Evolutionary conservation across 2,329 filamentous ascomycete species (phyloP).

Genomic region (Taxawa tesnikishii): DNA sequence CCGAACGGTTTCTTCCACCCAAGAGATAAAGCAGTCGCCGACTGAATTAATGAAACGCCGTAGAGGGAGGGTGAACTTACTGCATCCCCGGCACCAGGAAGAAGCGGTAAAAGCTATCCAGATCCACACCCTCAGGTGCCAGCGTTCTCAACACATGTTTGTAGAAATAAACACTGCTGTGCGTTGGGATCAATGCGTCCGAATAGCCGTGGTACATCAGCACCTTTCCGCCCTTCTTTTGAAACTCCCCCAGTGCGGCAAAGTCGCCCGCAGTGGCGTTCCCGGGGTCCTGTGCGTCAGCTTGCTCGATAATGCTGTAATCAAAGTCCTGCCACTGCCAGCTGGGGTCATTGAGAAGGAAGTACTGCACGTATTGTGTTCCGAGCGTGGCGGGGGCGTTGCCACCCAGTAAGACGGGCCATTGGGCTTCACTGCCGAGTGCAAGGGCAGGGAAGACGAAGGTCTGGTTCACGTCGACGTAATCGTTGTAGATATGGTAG

Average conservation of each 20-base stretch:
- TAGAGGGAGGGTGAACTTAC: not conserved
- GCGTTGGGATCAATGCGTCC: slow-evolving; percentile 36
- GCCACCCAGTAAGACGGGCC: slow-evolving; percentile 23
- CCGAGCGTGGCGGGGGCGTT: slow-evolving; percentile 24
- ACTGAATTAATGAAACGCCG: too few relatives aligned
- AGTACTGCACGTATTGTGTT: slow-evolving; percentile 27
- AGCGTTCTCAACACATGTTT: slow-evolving; percentile 27
- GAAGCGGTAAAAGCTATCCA: slow-evolving; percentile 29
- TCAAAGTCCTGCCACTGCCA: slow-evolving; percentile 28
- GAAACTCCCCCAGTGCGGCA: slow-evolving; percentile 35
- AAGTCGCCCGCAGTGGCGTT: slow-evolving; percentile 36
- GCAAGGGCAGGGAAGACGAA: slow-evolving; percentile 28
- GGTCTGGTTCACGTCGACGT: slow-evolving; percentile 26
- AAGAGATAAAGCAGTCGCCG: too few relatives aligned
- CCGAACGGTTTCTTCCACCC: too few relatives aligned
- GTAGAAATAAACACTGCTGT: slow-evolving; percentile 40
- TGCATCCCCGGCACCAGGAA: slow-evolving; percentile 33
- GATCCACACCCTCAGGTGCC: slow-evolving; percentile 19
- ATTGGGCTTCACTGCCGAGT: slow-evolving; percentile 25
- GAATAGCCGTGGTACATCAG: slow-evolving; percentile 32
- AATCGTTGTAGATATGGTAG: slow-evolving; percentile 29
- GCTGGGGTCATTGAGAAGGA: slow-evolving; percentile 24
- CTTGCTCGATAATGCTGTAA: slow-evolving; percentile 25
- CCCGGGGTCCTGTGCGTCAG: slow-evolving; percentile 31
- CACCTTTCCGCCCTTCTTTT: slow-evolving; percentile 27